These are phyloP conservation scores for Solanum rostratum DNA, from an alignment of 257 asterid species.

Conservation along the genomic window DNA sequence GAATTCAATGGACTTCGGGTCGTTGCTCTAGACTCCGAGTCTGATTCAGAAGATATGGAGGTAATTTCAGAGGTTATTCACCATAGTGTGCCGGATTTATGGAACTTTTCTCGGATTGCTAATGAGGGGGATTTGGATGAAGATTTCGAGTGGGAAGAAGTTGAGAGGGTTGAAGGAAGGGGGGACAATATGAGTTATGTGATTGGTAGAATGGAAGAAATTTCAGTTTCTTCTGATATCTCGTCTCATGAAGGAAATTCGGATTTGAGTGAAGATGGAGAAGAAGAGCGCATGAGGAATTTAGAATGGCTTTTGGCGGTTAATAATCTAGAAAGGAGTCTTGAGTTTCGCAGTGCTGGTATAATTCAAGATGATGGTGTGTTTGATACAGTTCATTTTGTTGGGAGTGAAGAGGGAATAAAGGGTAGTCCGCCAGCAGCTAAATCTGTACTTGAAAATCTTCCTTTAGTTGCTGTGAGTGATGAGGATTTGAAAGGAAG, in stretches of 20 bases:
- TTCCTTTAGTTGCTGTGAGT: constrained; percentile 39
- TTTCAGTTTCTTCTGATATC: not conserved
- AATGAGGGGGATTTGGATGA: not conserved
- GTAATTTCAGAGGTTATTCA: not conserved
- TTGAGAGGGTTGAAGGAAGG: not conserved
- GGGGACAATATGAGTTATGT: not conserved
- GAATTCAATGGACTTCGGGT: not conserved
- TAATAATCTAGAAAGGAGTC: constrained; percentile 37
- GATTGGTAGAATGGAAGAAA: not conserved
- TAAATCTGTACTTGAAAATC: constrained; percentile 49
- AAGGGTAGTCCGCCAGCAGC: constrained; percentile 96
- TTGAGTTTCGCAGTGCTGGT: constrained; percentile 34
- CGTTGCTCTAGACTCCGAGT: not conserved
- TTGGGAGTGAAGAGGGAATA: constrained; percentile 31
- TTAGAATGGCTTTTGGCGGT: constrained; percentile 74
- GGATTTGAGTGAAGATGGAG: constrained; percentile 11
- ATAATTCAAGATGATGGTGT: constrained; percentile 28
- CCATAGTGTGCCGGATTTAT: not conserved
- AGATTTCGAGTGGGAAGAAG: not conserved
- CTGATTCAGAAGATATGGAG: not conserved
- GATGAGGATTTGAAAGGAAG: constrained; percentile 20
- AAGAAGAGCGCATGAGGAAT: constrained; percentile 24
- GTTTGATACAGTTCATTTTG: constrained; percentile 50
- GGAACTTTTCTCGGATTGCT: not conserved
- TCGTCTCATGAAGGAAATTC: not conserved